Conservation (phyloP, 31 red algal species). For the Odonthalia washingtoniensis region DNA sequence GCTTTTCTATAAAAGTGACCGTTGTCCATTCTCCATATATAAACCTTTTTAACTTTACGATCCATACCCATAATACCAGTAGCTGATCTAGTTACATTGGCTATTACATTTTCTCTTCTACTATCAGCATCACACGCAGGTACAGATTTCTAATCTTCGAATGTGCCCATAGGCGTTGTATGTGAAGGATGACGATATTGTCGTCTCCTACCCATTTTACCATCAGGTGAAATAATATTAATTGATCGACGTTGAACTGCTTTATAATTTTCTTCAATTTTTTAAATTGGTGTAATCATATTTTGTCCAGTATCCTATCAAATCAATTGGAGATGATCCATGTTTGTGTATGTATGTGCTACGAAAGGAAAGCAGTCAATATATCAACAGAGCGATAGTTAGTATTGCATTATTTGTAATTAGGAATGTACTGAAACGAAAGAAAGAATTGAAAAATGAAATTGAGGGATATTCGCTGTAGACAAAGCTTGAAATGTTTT, state of each 20-base stretch:
- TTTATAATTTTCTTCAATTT: slow-evolving; percentile 20
- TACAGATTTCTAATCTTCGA: slow-evolving; percentile 64
- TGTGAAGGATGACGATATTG: slow-evolving; percentile 17
- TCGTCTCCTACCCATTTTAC: slow-evolving; percentile 36
- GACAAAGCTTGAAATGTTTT: too few species aligned
- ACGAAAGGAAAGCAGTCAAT: background rate
- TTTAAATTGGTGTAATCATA: slow-evolving; percentile 73
- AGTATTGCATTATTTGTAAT: background rate
- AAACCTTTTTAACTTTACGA: slow-evolving; percentile 28
- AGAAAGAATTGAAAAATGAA: too few species aligned
- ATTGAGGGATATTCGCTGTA: too few species aligned
- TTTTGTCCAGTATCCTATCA: slow-evolving; percentile 59
- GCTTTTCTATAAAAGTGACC: slow-evolving; percentile 24
- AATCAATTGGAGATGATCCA: slow-evolving; percentile 46
- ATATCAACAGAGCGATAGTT: slow-evolving; percentile 3
- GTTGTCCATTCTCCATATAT: slow-evolving; percentile 20
- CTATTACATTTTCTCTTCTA: slow-evolving; percentile 12
- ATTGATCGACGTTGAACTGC: slow-evolving; percentile 33
- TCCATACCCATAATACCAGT: slow-evolving; percentile 34
- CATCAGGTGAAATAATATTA: slow-evolving; percentile 52
- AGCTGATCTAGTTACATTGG: slow-evolving; percentile 52
- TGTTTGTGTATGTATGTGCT: slow-evolving; percentile 78
- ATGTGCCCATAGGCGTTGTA: slow-evolving; percentile 38
- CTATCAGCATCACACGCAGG: slow-evolving; percentile 32
- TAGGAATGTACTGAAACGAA: too few species aligned